These are phyloP conservation scores for Kwoniella mangroviensis DNA, from an alignment of 768 basidiomycete species.

Conservation along the genomic window DNA sequence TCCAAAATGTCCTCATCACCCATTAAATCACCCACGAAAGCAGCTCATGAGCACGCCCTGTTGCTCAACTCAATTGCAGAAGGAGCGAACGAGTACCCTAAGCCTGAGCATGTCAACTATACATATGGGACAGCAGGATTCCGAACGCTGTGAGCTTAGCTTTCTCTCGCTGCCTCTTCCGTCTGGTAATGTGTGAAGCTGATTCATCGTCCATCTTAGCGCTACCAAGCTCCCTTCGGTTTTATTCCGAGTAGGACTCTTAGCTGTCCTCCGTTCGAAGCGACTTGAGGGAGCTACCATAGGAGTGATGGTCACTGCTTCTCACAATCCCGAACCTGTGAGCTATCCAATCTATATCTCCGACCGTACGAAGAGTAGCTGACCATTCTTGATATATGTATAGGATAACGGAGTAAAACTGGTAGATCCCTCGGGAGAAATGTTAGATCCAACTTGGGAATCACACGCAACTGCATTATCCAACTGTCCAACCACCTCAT, in stretches of 20 bases:
- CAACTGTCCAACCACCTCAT: slow-evolving; percentile 75
- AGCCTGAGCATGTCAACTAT: slow-evolving; percentile 71
- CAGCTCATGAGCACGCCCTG: slow-evolving; percentile 41
- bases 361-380: background rate
- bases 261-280: slow-evolving; percentile 89
- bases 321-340: slow-evolving; percentile 98
- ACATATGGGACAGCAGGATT: slow-evolving; percentile 96
- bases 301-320: slow-evolving; percentile 98
- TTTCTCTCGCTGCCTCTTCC: background rate
- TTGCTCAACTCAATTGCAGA: slow-evolving; percentile 40
- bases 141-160: slow-evolving; percentile 74
- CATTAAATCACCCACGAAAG: slow-evolving; percentile 23
- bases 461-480: slow-evolving; percentile 80
- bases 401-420: slow-evolving; percentile 99
- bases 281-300: slow-evolving; percentile 87
- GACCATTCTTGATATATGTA: background rate
- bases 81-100: slow-evolving; percentile 63
- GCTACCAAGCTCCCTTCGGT: slow-evolving; percentile 73
- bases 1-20: slow-evolving; percentile 28
- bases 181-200: background rate
- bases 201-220: slow-evolving; percentile 21
- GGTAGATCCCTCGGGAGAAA: slow-evolving; percentile 95
- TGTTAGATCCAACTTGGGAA: slow-evolving; percentile 95
- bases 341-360: slow-evolving; percentile 30
- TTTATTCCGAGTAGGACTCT: slow-evolving; percentile 88